Evolutionary conservation across 805 yeast genomes (phyloP).

Genomic region (Tetrapisispora arboricola): DNA sequence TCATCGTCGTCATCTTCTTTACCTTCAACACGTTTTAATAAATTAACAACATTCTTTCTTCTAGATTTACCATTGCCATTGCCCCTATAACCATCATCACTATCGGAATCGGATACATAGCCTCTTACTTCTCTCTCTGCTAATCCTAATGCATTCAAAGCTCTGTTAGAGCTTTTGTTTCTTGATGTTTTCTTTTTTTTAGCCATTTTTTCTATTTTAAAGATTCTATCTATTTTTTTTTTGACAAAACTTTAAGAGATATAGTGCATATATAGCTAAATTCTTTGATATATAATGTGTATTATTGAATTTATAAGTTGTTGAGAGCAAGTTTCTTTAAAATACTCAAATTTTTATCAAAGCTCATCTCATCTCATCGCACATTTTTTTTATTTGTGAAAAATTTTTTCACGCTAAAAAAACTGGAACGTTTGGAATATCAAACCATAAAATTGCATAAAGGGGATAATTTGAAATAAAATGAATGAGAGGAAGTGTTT

Average conservation of each 20-base stretch:
- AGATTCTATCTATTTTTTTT: too few species aligned
- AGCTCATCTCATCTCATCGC: slow-evolving; percentile 2
- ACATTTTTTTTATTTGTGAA: neutral
- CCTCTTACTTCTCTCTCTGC: slow-evolving; percentile 34
- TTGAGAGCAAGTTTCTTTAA: neutral
- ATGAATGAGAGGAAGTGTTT: too few species aligned
- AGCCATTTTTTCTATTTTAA: slow-evolving; percentile 15
- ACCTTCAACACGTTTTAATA: slow-evolving; percentile 19
- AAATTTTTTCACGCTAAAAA: slow-evolving; percentile 1
- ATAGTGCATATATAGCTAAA: too few species aligned
- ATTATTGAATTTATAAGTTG: neutral
- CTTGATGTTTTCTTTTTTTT: slow-evolving; percentile 23
- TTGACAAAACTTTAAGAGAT: too few species aligned
- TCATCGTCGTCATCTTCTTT: slow-evolving; percentile 14
- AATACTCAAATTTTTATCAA: neutral
- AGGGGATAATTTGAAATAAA: too few species aligned
- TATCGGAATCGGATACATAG: slow-evolving; percentile 26
- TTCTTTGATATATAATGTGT: too few species aligned
- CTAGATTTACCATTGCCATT: slow-evolving; percentile 2
- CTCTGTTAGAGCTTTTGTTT: slow-evolving; percentile 28
- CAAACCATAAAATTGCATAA: too few species aligned
- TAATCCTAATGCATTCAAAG: slow-evolving; percentile 41
- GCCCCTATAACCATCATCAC: slow-evolving; percentile 11
- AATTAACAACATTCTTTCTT: slow-evolving; percentile 32
- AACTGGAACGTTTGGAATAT: neutral